phyloP scores from a whole-genome alignment of 73 alveolate species.

The Symbiodinium natans region DNA sequence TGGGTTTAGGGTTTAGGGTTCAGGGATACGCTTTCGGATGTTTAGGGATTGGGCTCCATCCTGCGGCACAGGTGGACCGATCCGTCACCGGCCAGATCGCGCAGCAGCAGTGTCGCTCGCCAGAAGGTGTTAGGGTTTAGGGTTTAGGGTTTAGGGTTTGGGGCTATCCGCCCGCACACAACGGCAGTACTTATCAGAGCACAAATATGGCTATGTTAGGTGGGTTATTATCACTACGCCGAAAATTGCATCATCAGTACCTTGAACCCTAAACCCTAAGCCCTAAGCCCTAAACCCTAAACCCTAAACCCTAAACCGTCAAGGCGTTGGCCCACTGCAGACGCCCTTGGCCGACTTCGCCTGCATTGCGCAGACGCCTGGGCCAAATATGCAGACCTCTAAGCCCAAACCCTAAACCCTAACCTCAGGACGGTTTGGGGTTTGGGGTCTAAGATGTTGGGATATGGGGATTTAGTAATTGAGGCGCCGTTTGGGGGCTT shows the following conservation, averaged over 20 bases:
- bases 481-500: no score
- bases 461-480: no score
- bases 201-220: no score
- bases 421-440: background rate
- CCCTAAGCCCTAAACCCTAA: background rate
- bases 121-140: background rate
- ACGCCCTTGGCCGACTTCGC: slow-evolving; percentile 92
- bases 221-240: no score
- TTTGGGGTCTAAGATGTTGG: background rate
- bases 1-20: background rate
- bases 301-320: background rate
- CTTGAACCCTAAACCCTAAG: no score
- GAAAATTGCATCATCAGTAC: no score
- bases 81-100: slow-evolving; percentile 94
- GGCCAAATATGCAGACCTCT: background rate
- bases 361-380: slow-evolving; percentile 62
- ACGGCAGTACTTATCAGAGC: no score
- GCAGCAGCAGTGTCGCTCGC: slow-evolving; percentile 84
- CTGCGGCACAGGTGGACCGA: slow-evolving; percentile 93
- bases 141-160: background rate
- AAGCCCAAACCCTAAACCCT: no score
- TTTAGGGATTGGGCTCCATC: no score
- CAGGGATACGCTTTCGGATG: no score
- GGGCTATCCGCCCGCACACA: no score
- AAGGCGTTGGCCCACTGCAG: slow-evolving; percentile 94